phyloP scores from a whole-genome alignment of 768 basidiomycete genomes.

The Psilocybe sp. region DNA sequence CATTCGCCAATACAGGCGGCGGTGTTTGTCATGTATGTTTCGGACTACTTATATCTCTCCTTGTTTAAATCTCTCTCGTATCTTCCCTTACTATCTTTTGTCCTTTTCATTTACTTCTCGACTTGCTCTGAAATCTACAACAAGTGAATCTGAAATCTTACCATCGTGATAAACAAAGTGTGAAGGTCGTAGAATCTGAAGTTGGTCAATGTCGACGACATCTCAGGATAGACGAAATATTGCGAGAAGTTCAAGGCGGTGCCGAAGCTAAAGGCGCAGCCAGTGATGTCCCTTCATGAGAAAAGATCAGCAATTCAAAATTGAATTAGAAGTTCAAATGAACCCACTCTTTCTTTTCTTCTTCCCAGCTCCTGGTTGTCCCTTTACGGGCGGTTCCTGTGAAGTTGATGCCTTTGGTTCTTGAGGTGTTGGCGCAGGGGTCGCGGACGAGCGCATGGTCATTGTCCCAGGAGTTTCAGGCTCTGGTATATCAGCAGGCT shows the following conservation, averaged over 20 bases:
- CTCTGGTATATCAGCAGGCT: slow-evolving; percentile 22
- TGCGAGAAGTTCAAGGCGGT: too few species aligned
- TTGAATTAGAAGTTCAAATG: neutral
- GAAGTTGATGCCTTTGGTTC: slow-evolving; percentile 33
- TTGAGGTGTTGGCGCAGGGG: slow-evolving; percentile 37
- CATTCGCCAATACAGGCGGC: slow-evolving; percentile 9
- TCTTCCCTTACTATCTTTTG: slow-evolving; percentile 4
- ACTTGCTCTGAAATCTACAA: neutral
- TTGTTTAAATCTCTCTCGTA: slow-evolving; percentile 5
- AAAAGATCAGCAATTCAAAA: neutral
- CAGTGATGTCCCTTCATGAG: slow-evolving; percentile 31
- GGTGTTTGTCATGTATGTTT: neutral
- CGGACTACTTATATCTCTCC: slow-evolving; percentile 1
- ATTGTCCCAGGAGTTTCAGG: slow-evolving; percentile 31
- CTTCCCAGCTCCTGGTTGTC: slow-evolving; percentile 50
- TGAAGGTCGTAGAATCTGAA: neutral
- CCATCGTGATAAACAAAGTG: neutral
- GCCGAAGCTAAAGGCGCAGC: slow-evolving; percentile 28
- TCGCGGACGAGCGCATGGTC: slow-evolving; percentile 33
- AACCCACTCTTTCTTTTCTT: slow-evolving; percentile 80
- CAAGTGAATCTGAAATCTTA: neutral
- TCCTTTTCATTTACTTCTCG: neutral
- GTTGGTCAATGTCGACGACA: too few species aligned
- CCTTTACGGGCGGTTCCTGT: slow-evolving; percentile 45
- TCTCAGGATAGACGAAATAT: too few species aligned